Conservation (phyloP, 495 filamentous ascomycete genomes). For the Neurospora sp. region DNA sequence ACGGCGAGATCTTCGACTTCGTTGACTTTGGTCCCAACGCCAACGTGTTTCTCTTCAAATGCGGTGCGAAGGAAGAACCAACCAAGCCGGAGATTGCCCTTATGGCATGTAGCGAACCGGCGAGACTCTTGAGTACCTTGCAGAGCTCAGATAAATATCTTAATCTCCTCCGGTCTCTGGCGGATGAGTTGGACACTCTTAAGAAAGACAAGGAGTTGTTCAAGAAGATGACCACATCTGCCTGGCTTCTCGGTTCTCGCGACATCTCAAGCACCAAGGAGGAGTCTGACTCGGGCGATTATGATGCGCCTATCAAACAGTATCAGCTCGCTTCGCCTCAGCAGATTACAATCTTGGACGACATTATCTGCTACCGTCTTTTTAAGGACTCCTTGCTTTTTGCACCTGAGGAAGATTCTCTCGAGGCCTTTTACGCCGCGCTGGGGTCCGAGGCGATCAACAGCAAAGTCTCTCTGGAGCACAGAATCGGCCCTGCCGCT, state of each 20-base stretch:
- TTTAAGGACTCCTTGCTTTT: constrained; percentile 75
- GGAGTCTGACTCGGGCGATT: constrained; percentile 20
- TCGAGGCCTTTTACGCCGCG: constrained; percentile 73
- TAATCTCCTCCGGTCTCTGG: constrained; percentile 64
- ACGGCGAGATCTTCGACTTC: constrained; percentile 89
- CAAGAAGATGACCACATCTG: constrained; percentile 60
- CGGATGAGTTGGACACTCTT: constrained; percentile 54
- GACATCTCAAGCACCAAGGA: constrained; percentile 63
- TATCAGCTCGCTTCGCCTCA: constrained; percentile 61
- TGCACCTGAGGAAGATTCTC: constrained; percentile 74
- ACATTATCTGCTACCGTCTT: constrained; percentile 69
- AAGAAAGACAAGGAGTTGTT: constrained; percentile 71
- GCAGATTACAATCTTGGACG: constrained; percentile 73
- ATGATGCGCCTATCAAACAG: constrained; percentile 52
- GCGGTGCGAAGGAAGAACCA: constrained; percentile 84
- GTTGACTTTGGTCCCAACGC: constrained; percentile 84
- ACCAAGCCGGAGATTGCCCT: constrained; percentile 74
- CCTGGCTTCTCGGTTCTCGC: constrained; percentile 70
- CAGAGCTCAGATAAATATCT: constrained; percentile 77
- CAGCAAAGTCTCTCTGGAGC: constrained; percentile 49
- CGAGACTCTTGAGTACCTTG: constrained; percentile 63
- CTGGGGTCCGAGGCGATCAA: constrained; percentile 52
- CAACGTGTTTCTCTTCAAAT: constrained; percentile 75
- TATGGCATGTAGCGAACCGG: constrained; percentile 68
- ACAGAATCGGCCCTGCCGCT: constrained; percentile 39